Evolutionary conservation across 1,284 basidiomycete species (phyloP).

Genomic region (Lentinula novae-zelandiae): DNA sequence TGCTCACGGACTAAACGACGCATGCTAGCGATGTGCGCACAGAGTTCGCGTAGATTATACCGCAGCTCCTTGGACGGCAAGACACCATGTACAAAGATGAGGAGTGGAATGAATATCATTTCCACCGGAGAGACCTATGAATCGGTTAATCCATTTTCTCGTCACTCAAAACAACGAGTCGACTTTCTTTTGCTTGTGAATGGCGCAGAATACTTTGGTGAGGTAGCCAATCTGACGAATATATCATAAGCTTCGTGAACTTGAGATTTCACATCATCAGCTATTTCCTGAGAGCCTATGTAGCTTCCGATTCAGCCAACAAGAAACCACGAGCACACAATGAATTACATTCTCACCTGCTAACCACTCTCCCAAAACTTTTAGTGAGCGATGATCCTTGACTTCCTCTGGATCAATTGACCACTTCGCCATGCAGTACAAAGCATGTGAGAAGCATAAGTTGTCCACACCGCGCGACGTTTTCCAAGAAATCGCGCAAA

Average conservation of each 20-base stretch:
- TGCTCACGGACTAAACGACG: too few relatives aligned
- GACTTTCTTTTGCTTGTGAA: slow-evolving; percentile 20
- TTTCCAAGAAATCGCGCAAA: slow-evolving; percentile 48
- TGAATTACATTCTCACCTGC: slow-evolving; percentile 20
- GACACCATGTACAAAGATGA: too few relatives aligned
- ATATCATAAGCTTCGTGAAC: slow-evolving; percentile 40
- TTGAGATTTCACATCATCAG: slow-evolving; percentile 7
- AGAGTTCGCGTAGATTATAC: too few relatives aligned
- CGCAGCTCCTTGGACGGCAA: too few relatives aligned
- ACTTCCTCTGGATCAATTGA: slow-evolving; percentile 21
- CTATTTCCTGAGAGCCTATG: neutral
- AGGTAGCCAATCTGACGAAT: slow-evolving; percentile 38
- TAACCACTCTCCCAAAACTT: slow-evolving; percentile 55
- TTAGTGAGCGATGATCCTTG: slow-evolving; percentile 30
- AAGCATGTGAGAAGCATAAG: slow-evolving; percentile 51
- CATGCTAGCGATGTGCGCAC: too few relatives aligned
- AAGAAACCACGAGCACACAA: neutral
- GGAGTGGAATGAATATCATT: slow-evolving; percentile 33
- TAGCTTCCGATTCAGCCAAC: neutral
- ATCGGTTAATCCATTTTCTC: neutral
- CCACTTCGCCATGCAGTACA: slow-evolving; percentile 48
- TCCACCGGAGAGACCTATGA: slow-evolving; percentile 56
- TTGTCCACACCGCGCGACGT: slow-evolving; percentile 58
- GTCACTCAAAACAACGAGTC: neutral
- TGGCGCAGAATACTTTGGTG: slow-evolving; percentile 29